Evolutionary conservation across 257 asterid species (phyloP).

Genomic region (Jasminum sambac): DNA sequence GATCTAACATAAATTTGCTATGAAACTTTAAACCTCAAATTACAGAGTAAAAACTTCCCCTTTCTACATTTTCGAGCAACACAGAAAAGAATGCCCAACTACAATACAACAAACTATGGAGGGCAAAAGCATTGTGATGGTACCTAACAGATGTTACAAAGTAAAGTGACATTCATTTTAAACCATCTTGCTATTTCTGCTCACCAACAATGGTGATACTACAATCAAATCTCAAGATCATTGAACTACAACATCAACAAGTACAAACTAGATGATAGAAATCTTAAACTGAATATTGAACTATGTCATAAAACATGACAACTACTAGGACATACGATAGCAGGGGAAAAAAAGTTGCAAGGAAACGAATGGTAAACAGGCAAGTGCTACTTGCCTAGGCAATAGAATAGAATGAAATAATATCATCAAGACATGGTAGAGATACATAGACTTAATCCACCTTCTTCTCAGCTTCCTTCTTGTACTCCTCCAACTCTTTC

Average conservation of each 20-base stretch:
- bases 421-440: constrained; percentile 7
- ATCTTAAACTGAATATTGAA: constrained; percentile 12
- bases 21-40: not conserved
- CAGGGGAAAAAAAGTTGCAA: not conserved
- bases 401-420: constrained; percentile 14
- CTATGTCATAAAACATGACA: not conserved
- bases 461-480: constrained; percentile 38
- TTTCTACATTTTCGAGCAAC: not conserved
- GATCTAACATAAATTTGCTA: not conserved
- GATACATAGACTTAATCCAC: constrained; percentile 19
- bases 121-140: not conserved
- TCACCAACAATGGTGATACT: constrained; percentile 3
- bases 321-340: constrained; percentile 1
- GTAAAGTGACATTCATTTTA: too few species aligned
- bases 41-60: not conserved
- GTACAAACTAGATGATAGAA: constrained; percentile 21
- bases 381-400: constrained; percentile 6
- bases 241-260: constrained; percentile 9
- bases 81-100: not conserved
- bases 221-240: constrained; percentile 11
- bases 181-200: not conserved
- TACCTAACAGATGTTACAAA: not conserved
- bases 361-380: constrained; percentile 15
- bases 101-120: not conserved
- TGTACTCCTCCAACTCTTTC: constrained; percentile 65